phyloP scores from a whole-genome alignment of 1,284 basidiomycete species.

The Jaminaea rosea region DNA sequence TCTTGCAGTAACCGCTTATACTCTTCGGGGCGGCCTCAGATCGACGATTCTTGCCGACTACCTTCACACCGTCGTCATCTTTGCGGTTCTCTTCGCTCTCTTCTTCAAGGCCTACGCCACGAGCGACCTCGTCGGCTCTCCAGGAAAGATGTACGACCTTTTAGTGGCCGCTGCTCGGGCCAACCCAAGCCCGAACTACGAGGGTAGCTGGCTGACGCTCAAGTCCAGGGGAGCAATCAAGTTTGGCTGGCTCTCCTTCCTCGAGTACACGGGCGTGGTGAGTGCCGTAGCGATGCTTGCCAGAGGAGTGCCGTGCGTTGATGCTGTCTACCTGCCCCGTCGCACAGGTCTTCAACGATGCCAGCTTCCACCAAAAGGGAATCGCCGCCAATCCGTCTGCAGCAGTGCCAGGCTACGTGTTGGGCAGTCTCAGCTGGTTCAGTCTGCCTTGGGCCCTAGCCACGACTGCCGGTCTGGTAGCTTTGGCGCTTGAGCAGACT shows the following conservation, averaged over 20 bases:
- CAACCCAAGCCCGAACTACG: slow-evolving; percentile 22
- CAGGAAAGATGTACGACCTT: slow-evolving; percentile 26
- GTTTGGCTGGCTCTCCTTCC: slow-evolving; percentile 18
- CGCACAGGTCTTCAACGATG: slow-evolving; percentile 27
- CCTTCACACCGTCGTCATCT: slow-evolving; percentile 38
- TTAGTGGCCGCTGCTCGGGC: slow-evolving; percentile 11
- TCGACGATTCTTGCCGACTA: slow-evolving; percentile 32
- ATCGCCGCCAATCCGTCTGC: slow-evolving; percentile 31
- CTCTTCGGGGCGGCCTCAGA: slow-evolving; percentile 28
- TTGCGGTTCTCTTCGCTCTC: slow-evolving; percentile 32
- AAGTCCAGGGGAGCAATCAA: slow-evolving; percentile 33
- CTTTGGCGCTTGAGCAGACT: slow-evolving; percentile 30
- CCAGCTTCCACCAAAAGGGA: slow-evolving; percentile 32
- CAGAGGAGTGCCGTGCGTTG: not conserved
- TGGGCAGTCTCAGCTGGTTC: slow-evolving; percentile 37
- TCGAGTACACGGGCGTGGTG: slow-evolving; percentile 34
- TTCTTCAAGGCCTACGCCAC: slow-evolving; percentile 30
- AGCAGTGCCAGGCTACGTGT: slow-evolving; percentile 30
- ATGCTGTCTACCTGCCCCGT: too few relatives aligned
- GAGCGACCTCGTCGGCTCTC: slow-evolving; percentile 24
- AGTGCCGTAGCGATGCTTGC: too few relatives aligned
- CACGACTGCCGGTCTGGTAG: slow-evolving; percentile 30
- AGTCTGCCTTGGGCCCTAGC: slow-evolving; percentile 32
- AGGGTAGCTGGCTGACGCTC: slow-evolving; percentile 19
- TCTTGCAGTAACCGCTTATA: slow-evolving; percentile 31